Conservation (phyloP, 345 rosid species). For the Brassica rapa region DNA sequence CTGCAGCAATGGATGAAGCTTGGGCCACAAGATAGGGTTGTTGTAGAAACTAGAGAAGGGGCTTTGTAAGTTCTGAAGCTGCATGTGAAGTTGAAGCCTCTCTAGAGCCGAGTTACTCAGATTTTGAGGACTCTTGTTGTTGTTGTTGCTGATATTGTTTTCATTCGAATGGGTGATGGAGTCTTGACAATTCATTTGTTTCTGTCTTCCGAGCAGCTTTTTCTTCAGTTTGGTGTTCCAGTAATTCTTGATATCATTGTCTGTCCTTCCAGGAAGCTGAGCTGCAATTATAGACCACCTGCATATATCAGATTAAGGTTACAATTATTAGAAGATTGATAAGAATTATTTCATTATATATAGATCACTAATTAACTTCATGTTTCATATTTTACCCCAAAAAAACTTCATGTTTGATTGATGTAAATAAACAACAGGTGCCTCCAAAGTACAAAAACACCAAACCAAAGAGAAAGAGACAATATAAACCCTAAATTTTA, state of each 20-base stretch:
- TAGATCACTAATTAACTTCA: neutral
- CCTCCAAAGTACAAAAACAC: slow-evolving; percentile 15
- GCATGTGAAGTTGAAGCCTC: slow-evolving; percentile 91
- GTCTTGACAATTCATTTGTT: slow-evolving; percentile 53
- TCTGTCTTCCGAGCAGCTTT: slow-evolving; percentile 81
- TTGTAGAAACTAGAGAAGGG: slow-evolving; percentile 60
- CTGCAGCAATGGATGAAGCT: slow-evolving; percentile 58
- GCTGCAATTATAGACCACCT: slow-evolving; percentile 99
- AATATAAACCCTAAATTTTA: slow-evolving; percentile 38
- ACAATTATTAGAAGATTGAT: neutral
- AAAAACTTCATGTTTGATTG: neutral
- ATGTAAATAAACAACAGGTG: neutral
- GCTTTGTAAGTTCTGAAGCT: slow-evolving; percentile 71
- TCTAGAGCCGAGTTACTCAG: slow-evolving; percentile 80
- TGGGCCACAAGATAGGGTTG: slow-evolving; percentile 75
- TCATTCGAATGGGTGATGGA: slow-evolving; percentile 31
- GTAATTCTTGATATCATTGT: slow-evolving; percentile 92
- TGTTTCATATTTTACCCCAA: neutral
- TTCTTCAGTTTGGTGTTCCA: slow-evolving; percentile 99
- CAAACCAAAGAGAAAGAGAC: slow-evolving; percentile 37
- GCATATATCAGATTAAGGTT: slow-evolving; percentile 25
- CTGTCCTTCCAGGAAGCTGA: slow-evolving; percentile 96
- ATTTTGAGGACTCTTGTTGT: slow-evolving; percentile 43
- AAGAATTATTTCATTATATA: neutral
- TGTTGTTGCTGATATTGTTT: slow-evolving; percentile 25